These are phyloP conservation scores for Cairneyella variabilis DNA, from an alignment of 495 filamentous ascomycete genomes.

Conservation along the genomic window DNA sequence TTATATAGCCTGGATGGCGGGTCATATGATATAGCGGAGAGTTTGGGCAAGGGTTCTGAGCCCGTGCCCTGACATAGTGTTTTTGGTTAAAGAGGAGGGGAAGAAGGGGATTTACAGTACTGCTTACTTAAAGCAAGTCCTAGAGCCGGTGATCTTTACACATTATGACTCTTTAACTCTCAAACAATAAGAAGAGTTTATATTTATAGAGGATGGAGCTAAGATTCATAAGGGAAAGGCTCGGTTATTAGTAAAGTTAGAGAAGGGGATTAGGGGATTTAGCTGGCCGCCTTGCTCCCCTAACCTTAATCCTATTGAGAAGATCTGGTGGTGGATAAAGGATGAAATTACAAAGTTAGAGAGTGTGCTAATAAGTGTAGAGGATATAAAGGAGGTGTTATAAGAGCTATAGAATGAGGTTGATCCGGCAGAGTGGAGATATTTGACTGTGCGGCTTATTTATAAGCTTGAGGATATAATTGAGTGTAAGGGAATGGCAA, in stretches of 20 bases:
- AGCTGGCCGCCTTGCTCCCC: constrained; percentile 7
- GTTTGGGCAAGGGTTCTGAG: too few species aligned
- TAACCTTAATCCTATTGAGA: constrained; percentile 12
- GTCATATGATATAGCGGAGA: too few species aligned
- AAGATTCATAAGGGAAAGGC: background rate
- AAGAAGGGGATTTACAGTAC: constrained; percentile 1
- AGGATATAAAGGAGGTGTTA: background rate
- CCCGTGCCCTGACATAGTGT: too few species aligned
- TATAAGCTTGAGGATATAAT: constrained; percentile 6
- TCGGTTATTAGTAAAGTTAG: background rate
- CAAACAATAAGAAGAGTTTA: background rate
- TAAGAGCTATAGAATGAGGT: constrained; percentile 5
- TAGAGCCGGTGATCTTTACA: constrained; percentile 2
- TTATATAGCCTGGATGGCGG: too few species aligned
- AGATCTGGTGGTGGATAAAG: constrained; percentile 16
- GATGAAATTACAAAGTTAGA: constrained; percentile 2
- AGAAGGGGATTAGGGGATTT: constrained; percentile 1
- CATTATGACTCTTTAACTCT: background rate
- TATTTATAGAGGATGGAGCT: constrained; percentile 11
- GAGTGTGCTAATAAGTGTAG: background rate
- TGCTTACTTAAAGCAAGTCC: background rate
- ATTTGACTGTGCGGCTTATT: constrained; percentile 1
- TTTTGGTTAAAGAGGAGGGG: too few species aligned
- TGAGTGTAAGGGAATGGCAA: constrained; percentile 1
- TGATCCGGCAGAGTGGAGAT: background rate